These are phyloP conservation scores for Rhodotorula sp. DNA, from an alignment of 1,284 basidiomycete genomes.

Conservation along the genomic window DNA sequence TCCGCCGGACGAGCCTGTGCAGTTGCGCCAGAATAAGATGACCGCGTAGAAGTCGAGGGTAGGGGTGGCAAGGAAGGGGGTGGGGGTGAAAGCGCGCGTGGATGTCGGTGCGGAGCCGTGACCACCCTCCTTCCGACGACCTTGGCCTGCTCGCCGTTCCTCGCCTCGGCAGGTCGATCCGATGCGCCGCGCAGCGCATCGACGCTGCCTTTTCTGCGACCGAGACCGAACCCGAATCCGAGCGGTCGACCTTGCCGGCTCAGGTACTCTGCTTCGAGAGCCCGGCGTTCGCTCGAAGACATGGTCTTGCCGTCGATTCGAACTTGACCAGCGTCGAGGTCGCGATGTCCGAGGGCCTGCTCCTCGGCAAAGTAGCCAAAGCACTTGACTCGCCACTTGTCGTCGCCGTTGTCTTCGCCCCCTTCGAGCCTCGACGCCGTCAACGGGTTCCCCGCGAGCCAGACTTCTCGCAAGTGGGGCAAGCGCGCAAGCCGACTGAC, in stretches of 20 bases:
- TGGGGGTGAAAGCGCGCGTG: neutral
- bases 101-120: slow-evolving; percentile 22
- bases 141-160: slow-evolving; percentile 18
- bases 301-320: slow-evolving; percentile 38
- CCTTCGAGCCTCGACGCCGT: slow-evolving; percentile 42
- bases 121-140: slow-evolving; percentile 33
- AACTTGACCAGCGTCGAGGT: slow-evolving; percentile 3
- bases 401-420: slow-evolving; percentile 23
- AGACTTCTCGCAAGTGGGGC: slow-evolving; percentile 72
- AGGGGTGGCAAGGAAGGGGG: neutral
- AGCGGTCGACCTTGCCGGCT: slow-evolving; percentile 4
- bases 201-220: slow-evolving; percentile 2
- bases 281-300: slow-evolving; percentile 27
- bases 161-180: slow-evolving; percentile 5
- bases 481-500: slow-evolving; percentile 77
- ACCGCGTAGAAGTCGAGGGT: too few relatives aligned
- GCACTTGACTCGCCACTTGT: slow-evolving; percentile 29
- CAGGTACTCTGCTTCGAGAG: slow-evolving; percentile 13
- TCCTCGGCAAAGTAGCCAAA: slow-evolving; percentile 37
- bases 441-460: slow-evolving; percentile 77
- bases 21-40: too few relatives aligned
- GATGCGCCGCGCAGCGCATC: slow-evolving; percentile 9
- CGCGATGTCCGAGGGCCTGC: slow-evolving; percentile 19
- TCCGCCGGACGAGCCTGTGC: too few relatives aligned
- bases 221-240: neutral